Evolutionary conservation across 1,284 basidiomycete genomes (phyloP), one percentile per base, ranked within the genome.

Genomic region (Microbotryum lychnidis-dioicae): DNA sequence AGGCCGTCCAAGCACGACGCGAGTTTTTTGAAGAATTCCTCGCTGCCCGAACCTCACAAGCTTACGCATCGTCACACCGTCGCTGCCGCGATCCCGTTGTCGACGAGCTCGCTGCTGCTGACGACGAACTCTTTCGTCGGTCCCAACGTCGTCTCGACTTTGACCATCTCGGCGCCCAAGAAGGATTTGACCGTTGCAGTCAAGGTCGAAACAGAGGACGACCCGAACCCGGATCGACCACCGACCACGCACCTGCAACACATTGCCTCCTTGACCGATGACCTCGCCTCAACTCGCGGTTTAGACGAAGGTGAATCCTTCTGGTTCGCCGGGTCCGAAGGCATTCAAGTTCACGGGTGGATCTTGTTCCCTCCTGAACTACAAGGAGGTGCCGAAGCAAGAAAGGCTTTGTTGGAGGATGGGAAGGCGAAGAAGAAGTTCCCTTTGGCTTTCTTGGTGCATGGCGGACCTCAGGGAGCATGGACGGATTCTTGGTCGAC

Each of bases 401-500:
- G 79, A 72, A 66, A 63, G 21, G 20, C 33, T 27, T 31, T 14
- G 27, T 10, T 37, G 14, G 47, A n/a, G 16, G 23, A 50, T n/a
- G 58, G n/a, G 37, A 45, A 31, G 45, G 47, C 50, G 48, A 56
- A 60, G 20, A 87, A 84, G 77, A 86, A 84, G 72, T 91, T 83
- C 80, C 90, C 89, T 6, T 79, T 82, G 52, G 76, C 86, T 27
- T 72, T 89, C 65, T 74, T 87, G 21, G 89, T 90, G 54, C 88
- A 90, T 64, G 89, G 89, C 63, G 87, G 83, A 76, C 70, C 71
- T 20, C 66, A 89, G 76, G 78, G 83, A 47, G 87, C 84, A 62
- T 91, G 88, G 89, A 81, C 83, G 67, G 89, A 91, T 71, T 78
- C 82, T 63, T 91, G 89, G 89, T 86, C 83, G 2, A 89, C 84